Base-by-base conservation (phyloP, 2,329 filamentous ascomycete species). In the Diplodia mutila region DNA sequence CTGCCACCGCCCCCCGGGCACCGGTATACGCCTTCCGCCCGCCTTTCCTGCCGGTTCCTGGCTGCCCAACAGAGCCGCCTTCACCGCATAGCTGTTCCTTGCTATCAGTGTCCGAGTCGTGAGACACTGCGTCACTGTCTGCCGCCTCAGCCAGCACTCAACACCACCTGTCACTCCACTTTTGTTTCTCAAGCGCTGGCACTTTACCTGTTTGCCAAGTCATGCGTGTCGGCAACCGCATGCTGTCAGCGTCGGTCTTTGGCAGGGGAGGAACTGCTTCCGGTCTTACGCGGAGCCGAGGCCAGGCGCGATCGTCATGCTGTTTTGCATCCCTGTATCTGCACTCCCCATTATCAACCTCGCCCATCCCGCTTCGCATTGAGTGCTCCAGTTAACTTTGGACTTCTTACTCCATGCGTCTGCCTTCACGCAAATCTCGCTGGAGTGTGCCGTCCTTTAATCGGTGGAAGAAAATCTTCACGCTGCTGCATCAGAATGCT, bases 321-420 rank as follows among this genome's bases (percentile, higher is more conserved):
- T 49, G 39, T 4, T 32, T 3, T 27, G 27, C 27, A 51, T 63
- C 59, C 59, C 25, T 63, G 59, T 37, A 51, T 18, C 46, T 63
- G 27, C 29, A 23, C 46, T n/a, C 27, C 32, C 46, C 34, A 39
- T 51, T 51, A 63, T 63, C 59, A 63, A 63, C 59, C n/a, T 51
- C 46, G 25, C 23, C 59, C 23, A 39, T 42, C 11, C 23, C 18
- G 1, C 23, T 1, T 51, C 23, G 27, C 42, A 8, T 37, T 39
- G n/a, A 37, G 5, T 51, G 49, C 59, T 63, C 59, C 59, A 51
- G 27, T 63, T 63, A 37, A 49, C 39, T 29, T 46, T 61, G 42
- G 27, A 25, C 59, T 37, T 51, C 42, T 37, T 63, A 37, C 59
- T 63, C 27, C 57, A 48, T 49, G 42, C 25, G 42, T 23, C 37